These are phyloP conservation scores for Salix exigua DNA, from an alignment of 345 rosid species.

Conservation along the genomic window DNA sequence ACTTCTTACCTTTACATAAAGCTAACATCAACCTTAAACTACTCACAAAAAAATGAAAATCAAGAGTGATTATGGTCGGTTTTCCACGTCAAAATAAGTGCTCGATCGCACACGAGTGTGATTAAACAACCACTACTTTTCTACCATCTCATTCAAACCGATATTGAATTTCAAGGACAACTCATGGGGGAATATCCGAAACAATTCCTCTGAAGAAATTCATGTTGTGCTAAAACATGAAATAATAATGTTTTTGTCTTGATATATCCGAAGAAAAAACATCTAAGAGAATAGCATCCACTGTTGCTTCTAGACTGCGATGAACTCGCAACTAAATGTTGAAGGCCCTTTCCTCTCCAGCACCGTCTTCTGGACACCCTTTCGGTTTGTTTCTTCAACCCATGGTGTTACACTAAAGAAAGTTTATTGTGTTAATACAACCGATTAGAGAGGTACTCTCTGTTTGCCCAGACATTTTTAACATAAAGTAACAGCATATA, in stretches of 20 bases:
- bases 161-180: background rate
- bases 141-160: background rate
- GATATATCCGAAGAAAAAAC: constrained; percentile 4
- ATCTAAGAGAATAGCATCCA: constrained; percentile 81
- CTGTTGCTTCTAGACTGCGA: constrained; percentile 84
- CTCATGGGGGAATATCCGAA: background rate
- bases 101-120: background rate
- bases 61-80: background rate
- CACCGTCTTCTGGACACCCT: constrained; percentile 85
- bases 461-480: background rate
- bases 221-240: background rate
- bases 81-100: background rate
- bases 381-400: constrained; percentile 79
- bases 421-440: constrained; percentile 12
- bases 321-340: constrained; percentile 80
- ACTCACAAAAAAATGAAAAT: background rate
- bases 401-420: constrained; percentile 81
- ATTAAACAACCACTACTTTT: background rate
- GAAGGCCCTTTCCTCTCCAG: constrained; percentile 87
- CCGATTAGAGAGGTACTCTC: background rate
- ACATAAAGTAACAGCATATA: background rate
- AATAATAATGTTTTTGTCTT: background rate
- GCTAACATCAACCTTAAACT: background rate
- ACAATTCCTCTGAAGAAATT: background rate
- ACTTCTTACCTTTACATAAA: background rate